A percentile compares a stretch with the other conserved stretches of the same genome.
Conservation (phyloP, 805 yeast genomes). For the Scheffersomyces spartinae region DNA sequence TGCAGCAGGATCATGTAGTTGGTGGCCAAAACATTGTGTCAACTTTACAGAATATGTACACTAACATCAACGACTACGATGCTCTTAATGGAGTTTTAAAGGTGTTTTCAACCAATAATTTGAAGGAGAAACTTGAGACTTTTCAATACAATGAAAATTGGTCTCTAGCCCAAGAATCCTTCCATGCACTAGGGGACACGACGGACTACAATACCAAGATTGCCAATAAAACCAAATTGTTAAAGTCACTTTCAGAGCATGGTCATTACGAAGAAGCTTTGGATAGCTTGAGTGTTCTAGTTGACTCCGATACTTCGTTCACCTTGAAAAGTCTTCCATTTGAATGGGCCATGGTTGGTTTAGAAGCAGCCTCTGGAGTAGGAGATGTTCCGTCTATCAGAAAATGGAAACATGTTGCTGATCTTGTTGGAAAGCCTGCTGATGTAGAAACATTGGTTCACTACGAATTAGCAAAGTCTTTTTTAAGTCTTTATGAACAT, state of each 20-base stretch:
- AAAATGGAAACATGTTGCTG: conserved; percentile 24
- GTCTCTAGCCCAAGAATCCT: conserved; percentile 79
- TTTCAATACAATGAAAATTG: conserved; percentile 80
- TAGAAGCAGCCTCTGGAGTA: conserved; percentile 17
- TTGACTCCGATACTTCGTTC: conserved; percentile 7
- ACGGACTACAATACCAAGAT: conserved; percentile 19
- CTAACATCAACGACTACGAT: conserved; percentile 82
- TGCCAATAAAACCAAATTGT: conserved; percentile 38
- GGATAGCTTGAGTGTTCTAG: conserved; percentile 31
- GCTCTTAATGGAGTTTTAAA: conserved; percentile 79
- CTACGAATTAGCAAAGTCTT: conserved; percentile 19
- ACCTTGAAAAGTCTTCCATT: conserved; percentile 14
- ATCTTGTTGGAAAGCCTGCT: conserved; percentile 22
- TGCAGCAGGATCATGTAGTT: conserved; percentile 12
- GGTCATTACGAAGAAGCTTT: conserved; percentile 63
- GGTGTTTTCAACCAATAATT: conserved; percentile 53
- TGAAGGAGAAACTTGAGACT: conserved; percentile 68
- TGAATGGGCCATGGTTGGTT: conserved; percentile 28
- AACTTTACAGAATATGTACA: conserved; percentile 68
- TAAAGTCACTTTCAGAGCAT: conserved; percentile 65
- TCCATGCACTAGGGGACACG: conserved; percentile 45
- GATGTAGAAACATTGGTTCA: conserved; percentile 22
- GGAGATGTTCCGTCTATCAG: conserved; percentile 15
- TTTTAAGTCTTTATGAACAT: conserved; percentile 10
- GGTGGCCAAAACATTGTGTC: conserved; percentile 28